These are phyloP conservation scores for Xanthoconium stramineum DNA, from an alignment of 768 basidiomycete genomes.

Conservation along the genomic window DNA sequence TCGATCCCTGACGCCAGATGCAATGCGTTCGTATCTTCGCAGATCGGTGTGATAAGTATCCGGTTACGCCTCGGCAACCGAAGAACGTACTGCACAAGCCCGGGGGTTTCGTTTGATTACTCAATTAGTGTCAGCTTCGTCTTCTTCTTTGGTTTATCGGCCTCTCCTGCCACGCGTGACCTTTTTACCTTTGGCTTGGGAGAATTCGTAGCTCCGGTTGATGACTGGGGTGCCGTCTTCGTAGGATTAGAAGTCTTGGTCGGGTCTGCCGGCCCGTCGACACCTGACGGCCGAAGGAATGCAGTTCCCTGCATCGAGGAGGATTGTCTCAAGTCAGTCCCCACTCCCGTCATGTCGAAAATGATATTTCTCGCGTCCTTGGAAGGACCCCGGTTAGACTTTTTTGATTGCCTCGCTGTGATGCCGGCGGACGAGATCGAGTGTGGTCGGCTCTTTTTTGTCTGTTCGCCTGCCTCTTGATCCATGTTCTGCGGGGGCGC, in stretches of 20 bases:
- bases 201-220: conserved; percentile 4
- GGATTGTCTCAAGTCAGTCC: conserved; percentile 44
- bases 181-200: conserved; percentile 20
- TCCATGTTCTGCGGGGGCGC: conserved; percentile 4
- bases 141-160: conserved; percentile 24
- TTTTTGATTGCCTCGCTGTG: conserved; percentile 16
- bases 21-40: conserved; percentile 10
- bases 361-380: conserved; percentile 45
- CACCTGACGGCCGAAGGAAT: conserved; percentile 23
- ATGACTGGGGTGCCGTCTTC: conserved; percentile 3
- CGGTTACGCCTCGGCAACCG: conserved; percentile 15
- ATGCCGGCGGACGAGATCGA: conserved; percentile 23
- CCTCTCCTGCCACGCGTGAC: conserved; percentile 20
- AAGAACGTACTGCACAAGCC: conserved; percentile 15
- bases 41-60: conserved; percentile 17
- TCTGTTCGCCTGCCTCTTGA: conserved; percentile 24
- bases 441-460: conserved; percentile 15
- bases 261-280: conserved; percentile 18
- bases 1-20: conserved; percentile 20
- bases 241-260: conserved; percentile 7
- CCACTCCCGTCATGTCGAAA: conserved; percentile 46
- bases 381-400: conserved; percentile 17
- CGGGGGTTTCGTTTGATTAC: conserved; percentile 17
- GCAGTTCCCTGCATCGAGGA: conserved; percentile 11
- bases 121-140: conserved; percentile 22